Base-by-base conservation (phyloP, 208 protist species). In the Novymonas esmeraldas region DNA sequence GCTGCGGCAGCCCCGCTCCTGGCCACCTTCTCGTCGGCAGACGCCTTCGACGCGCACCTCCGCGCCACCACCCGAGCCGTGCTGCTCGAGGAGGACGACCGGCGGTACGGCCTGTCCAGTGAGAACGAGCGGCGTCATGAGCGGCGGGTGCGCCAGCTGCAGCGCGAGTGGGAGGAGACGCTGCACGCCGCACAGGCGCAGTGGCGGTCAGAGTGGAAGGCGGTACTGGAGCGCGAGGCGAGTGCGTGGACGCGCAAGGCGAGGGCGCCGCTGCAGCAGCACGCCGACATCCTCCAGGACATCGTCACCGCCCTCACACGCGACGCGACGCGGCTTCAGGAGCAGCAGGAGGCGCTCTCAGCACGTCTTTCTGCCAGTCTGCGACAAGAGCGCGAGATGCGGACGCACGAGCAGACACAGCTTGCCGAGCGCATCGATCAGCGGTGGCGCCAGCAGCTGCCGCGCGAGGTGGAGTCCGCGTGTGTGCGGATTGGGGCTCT, bases 1-100 rank as follows among this genome's bases (percentile, higher is more conserved):
- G 29, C 2, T 6, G 36, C 16, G 7, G 14, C 24, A 10, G 33
- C 26, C 56, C 56, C 33, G 6, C 6, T 20, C 14, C 45, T 13
- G 56, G 56, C 56, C 42, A 6, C 20, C n/a, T 66, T 78, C 45
- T 70, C 60, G 9, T 87, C 82, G 11, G 33, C 65, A 11, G 87
- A 87, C n/a, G 70, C 67, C 2, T 71, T 90, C 24, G 70, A 90
- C 24, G 76, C 64, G 13, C 80, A 89, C 41, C 49, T 94, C 26
- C 88, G 80, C 18, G 68, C 70, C 3, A 75, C 79, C 0, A 74
- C 80, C 13, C 79, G 82, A 0, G 42, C 70, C 39, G 73, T 89
- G 16, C 55, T 89, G 29, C 48, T 60, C 16, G 88, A 85, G 45
- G 78, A 81, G 42, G 79, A 83, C 45, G 69, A 78, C 29, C 66